Base-by-base conservation (phyloP, 2,329 filamentous ascomycete genomes). In the Claviceps monticola region DNA sequence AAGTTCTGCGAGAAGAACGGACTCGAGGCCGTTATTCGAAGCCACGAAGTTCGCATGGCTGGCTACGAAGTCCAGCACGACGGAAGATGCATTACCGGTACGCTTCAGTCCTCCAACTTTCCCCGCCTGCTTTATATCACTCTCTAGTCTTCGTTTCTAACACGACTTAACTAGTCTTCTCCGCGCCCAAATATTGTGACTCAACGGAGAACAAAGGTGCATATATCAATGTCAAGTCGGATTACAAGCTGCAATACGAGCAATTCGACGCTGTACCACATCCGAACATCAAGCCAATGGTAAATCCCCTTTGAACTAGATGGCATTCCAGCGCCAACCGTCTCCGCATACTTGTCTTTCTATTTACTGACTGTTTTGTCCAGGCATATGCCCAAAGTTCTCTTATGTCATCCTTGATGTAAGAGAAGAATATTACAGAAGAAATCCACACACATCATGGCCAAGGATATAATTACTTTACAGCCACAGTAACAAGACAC, bases 61-160 rank as follows among this genome's bases (percentile, higher is more conserved):
- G 93, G 93, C n/a, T 98, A 97, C 64, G 91, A 98, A 67, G 86
- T 95, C 59, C 91, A 98, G 74, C 93, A 98, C 66, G 86, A 93
- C 61, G 93, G 91, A 57, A 84, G 82, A 60, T 98, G 93, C 67
- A 96, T 98, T 61, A 98, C 93, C 46, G 84, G 84, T 87, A 74
- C 58, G 75, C 68, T 48, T 44, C 16, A 46, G 17, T 34, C 7
- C 26, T 17, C 26, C 44, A 21, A 41, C 19, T 38, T 11, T 42
- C 38, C 7, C 42, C 44, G 37, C 14, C 14, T 42, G 7, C 5
- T 42, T 17, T 29, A 19, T 4, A 13, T 16, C 41, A 9, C n/a
- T 5, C 46, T 23, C 47, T 45, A 41, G 60, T 68, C 56, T 67
- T 67, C 58, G 56, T 54, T 23, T 36, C 17, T 50, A 50, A 50